phyloP scores from a whole-genome alignment of 805 yeast species.

The Myxozyma nipponensis region DNA sequence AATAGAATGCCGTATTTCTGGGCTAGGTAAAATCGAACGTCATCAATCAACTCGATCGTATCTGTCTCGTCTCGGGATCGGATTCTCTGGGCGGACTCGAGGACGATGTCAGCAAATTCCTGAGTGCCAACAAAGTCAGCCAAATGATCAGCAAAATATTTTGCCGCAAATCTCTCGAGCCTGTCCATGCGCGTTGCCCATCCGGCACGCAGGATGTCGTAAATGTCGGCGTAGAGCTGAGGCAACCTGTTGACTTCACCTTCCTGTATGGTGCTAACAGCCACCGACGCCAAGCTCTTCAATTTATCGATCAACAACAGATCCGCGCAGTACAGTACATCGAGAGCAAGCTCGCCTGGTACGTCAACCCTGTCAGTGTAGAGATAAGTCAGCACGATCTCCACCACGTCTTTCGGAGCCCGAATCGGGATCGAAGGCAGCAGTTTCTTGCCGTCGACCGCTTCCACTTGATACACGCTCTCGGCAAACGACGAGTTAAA shows the following conservation, averaged over 20 bases:
- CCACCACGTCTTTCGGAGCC: slow-evolving; percentile 42
- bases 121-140: slow-evolving; percentile 38
- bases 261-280: slow-evolving; percentile 38
- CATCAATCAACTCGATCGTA: slow-evolving; percentile 76
- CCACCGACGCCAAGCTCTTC: slow-evolving; percentile 53
- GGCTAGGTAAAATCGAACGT: slow-evolving; percentile 60
- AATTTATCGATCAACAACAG: slow-evolving; percentile 51
- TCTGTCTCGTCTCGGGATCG: slow-evolving; percentile 65
- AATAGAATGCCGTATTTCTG: slow-evolving; percentile 39
- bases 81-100: slow-evolving; percentile 56
- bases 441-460: slow-evolving; percentile 15
- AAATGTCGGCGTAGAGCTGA: slow-evolving; percentile 41
- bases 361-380: slow-evolving; percentile 59
- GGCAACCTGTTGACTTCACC: slow-evolving; percentile 30
- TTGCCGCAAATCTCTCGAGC: slow-evolving; percentile 60
- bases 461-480: slow-evolving; percentile 13
- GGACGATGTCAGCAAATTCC: slow-evolving; percentile 41
- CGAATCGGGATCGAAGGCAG: slow-evolving; percentile 36
- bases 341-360: slow-evolving; percentile 50
- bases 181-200: slow-evolving; percentile 67
- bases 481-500: slow-evolving; percentile 51
- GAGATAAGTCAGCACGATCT: slow-evolving; percentile 50
- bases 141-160: slow-evolving; percentile 52
- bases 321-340: slow-evolving; percentile 58
- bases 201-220: slow-evolving; percentile 56